Evolutionary conservation across 129 eudicot genomes (phyloP).

Genomic region (Apium graveolens): DNA sequence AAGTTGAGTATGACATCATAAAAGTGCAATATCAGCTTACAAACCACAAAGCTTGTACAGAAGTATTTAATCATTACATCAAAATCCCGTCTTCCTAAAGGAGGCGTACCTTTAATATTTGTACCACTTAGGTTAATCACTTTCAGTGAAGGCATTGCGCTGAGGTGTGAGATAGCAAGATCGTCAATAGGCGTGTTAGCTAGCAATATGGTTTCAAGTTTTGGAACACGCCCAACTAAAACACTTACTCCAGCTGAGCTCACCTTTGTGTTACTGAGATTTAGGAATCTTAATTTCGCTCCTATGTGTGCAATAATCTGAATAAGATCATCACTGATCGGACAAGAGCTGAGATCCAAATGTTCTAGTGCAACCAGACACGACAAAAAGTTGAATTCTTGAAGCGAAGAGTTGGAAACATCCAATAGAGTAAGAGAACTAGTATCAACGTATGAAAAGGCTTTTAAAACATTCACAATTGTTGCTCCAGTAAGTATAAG

Average conservation of each 20-base stretch:
- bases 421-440: slow-evolving; percentile 44
- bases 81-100: not conserved
- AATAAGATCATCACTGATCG: slow-evolving; percentile 42
- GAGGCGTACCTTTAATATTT: slow-evolving; percentile 53
- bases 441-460: slow-evolving; percentile 47
- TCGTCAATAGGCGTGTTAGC: slow-evolving; percentile 59
- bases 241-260: slow-evolving; percentile 60
- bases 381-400: slow-evolving; percentile 39
- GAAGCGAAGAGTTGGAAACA: slow-evolving; percentile 50
- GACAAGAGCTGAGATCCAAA: slow-evolving; percentile 61
- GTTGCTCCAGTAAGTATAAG: slow-evolving; percentile 57
- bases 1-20: not conserved
- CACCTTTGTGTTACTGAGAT: slow-evolving; percentile 61
- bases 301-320: slow-evolving; percentile 50
- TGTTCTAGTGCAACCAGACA: slow-evolving; percentile 41
- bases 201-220: slow-evolving; percentile 58
- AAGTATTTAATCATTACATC: not conserved
- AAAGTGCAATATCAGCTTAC: not conserved
- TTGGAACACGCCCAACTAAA: slow-evolving; percentile 66
- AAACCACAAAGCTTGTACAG: not conserved
- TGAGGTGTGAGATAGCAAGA: slow-evolving; percentile 52
- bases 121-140: slow-evolving; percentile 55
- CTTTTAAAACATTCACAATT: slow-evolving; percentile 30
- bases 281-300: slow-evolving; percentile 47
- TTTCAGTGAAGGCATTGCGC: slow-evolving; percentile 70